A percentile compares a stretch with the other conserved stretches of the same genome.
phyloP scores from a whole-genome alignment of 2,329 filamentous ascomycete genomes.

The Tolypocladium endophyticum region DNA sequence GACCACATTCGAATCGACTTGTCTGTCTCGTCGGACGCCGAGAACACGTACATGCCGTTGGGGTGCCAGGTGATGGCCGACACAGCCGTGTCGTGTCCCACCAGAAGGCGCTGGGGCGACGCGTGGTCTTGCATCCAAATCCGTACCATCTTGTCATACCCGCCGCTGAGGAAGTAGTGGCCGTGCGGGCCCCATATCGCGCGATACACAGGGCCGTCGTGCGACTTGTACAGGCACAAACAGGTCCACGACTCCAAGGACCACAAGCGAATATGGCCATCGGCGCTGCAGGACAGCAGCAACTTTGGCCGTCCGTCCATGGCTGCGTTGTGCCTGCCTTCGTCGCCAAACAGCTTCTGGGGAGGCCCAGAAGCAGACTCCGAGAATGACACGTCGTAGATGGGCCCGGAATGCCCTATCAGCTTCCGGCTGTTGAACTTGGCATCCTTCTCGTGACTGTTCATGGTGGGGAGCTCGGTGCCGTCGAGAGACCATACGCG shows the following conservation, averaged over 20 bases:
- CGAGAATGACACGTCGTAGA: slow-evolving; percentile 85
- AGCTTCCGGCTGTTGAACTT: slow-evolving; percentile 59
- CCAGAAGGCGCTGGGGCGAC: slow-evolving; percentile 75
- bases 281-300: slow-evolving; percentile 77
- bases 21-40: slow-evolving; percentile 72
- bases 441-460: slow-evolving; percentile 45
- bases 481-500: slow-evolving; percentile 89
- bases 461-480: slow-evolving; percentile 61
- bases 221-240: slow-evolving; percentile 86
- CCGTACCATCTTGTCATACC: slow-evolving; percentile 81
- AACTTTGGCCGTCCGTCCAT: slow-evolving; percentile 55
- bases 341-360: slow-evolving; percentile 37
- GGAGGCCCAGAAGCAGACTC: slow-evolving; percentile 49
- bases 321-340: slow-evolving; percentile 27
- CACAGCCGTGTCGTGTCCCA: slow-evolving; percentile 89
- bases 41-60: slow-evolving; percentile 89
- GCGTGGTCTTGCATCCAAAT: slow-evolving; percentile 92
- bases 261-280: slow-evolving; percentile 86
- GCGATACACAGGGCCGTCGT: slow-evolving; percentile 82
- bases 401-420: slow-evolving; percentile 81
- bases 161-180: slow-evolving; percentile 85
- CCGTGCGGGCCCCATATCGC: slow-evolving; percentile 85
- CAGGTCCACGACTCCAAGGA: slow-evolving; percentile 87
- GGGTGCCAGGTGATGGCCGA: slow-evolving; percentile 89
- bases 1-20: slow-evolving; percentile 97